Evolutionary conservation across 768 basidiomycete species (phyloP).

Genomic region (Lepiota brunneoincarnata): DNA sequence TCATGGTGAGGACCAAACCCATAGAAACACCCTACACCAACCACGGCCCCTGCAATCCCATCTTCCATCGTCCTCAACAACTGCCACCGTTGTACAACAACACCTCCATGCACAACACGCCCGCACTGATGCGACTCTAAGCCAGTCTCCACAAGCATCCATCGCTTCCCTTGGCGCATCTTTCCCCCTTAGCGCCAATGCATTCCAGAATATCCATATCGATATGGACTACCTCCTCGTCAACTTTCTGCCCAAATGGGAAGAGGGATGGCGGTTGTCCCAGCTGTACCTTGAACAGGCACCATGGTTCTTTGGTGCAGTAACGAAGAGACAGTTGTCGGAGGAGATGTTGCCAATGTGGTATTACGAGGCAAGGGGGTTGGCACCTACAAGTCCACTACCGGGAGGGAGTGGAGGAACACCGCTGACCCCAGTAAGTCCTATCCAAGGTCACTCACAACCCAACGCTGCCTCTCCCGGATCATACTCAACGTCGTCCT

Average conservation of each 20-base stretch:
- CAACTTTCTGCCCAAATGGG: conserved; percentile 55
- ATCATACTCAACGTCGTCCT: conserved; percentile 2
- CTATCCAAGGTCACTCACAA: neutral
- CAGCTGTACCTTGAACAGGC: conserved; percentile 77
- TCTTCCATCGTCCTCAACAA: neutral
- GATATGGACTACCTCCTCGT: conserved; percentile 45
- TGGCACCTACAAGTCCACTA: conserved; percentile 10
- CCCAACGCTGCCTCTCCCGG: conserved; percentile 11
- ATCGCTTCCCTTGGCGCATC: conserved; percentile 26
- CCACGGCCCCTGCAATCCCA: neutral
- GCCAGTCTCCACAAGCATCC: conserved; percentile 18
- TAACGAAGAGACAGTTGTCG: conserved; percentile 59
- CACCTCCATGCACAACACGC: neutral
- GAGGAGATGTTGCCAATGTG: conserved; percentile 65
- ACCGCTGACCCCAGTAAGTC: conserved; percentile 7
- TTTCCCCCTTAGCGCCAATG: conserved; percentile 49
- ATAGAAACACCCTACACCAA: neutral
- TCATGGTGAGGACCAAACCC: neutral
- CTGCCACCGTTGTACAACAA: neutral
- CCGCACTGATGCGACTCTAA: neutral
- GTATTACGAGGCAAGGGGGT: conserved; percentile 46
- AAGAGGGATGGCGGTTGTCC: conserved; percentile 54
- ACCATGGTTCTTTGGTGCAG: conserved; percentile 77
- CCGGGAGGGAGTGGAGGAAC: conserved; percentile 16
- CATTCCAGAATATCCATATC: conserved; percentile 25